Evolutionary conservation across 352 stramenopile species (phyloP).

Genomic region (Globisporangium alternatum): DNA sequence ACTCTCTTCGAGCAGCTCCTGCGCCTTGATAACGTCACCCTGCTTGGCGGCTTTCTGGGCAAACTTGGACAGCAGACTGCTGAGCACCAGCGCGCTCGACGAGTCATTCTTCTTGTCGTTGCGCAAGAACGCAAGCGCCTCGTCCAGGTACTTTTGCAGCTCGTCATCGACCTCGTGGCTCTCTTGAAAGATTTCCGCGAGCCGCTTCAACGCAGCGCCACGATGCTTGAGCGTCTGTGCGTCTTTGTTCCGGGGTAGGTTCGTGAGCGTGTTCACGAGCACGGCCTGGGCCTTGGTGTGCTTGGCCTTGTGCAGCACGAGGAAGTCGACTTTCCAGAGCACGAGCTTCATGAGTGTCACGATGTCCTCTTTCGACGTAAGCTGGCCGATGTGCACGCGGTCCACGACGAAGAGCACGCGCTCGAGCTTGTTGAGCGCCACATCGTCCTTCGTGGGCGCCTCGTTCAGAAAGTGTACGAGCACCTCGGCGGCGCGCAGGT

Average conservation of each 20-base stretch:
- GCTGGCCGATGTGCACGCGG: conserved; percentile 31
- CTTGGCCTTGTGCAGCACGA: conserved; percentile 10
- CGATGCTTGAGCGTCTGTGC: conserved; percentile 20
- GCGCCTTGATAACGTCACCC: conserved; percentile 27
- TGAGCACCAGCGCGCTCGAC: conserved; percentile 13
- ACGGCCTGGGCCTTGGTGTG: conserved; percentile 21
- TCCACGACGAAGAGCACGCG: conserved; percentile 41
- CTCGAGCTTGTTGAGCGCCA: conserved; percentile 25
- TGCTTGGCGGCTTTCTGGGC: conserved; percentile 26
- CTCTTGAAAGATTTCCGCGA: conserved; percentile 29
- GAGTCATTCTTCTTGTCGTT: conserved; percentile 16
- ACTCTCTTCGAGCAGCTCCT: conserved; percentile 33
- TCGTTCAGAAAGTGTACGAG: conserved; percentile 27
- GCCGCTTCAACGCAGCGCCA: conserved; percentile 16
- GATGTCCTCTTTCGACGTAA: conserved; percentile 30
- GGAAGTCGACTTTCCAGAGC: conserved; percentile 39
- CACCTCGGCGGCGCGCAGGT: conserved; percentile 37
- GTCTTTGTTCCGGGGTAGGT: conserved; percentile 16
- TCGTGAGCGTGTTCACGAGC: conserved; percentile 29
- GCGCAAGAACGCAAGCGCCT: conserved; percentile 27
- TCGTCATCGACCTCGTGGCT: conserved; percentile 22
- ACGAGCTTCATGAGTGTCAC: conserved; percentile 34
- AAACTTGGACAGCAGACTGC: conserved; percentile 29
- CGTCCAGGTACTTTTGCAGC: conserved; percentile 23
- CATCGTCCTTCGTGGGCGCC: conserved; percentile 9